Base-by-base conservation (phyloP, 805 yeast genomes). In the Kodamaea hsintzibuensis region DNA sequence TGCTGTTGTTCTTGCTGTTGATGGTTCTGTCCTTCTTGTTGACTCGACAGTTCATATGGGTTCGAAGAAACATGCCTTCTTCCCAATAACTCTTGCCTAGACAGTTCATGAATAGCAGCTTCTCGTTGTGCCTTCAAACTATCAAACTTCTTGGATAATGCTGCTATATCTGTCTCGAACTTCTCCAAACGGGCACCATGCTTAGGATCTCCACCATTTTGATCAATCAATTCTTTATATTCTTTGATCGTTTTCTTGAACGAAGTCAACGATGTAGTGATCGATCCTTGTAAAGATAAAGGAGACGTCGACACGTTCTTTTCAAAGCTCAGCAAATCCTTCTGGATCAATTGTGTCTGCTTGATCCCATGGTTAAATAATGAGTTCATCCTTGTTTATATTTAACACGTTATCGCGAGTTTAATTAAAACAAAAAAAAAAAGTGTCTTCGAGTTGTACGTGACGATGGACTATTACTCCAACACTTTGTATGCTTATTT, bases 351-450 rank as follows among this genome's bases (percentile, higher is more conserved):
- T 62, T 83, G 89, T 30, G 91, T 83, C 70, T 92, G 97, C 69
- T 90, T 91, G 52, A 88, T 78, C 7, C 96, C 97, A 69, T 90
- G 96, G 72, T 90, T 93, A 73, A 87, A 91, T 50, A 92, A 77
- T 25, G 96, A 85, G 72, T 91, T 92, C 98, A 58, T 58, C 35
- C 14, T 38, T 37, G 50, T 51, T 45, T 50, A 45, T 45, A 39
- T 30, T 33, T 39, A 19, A 38, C 49, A 42, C 49, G 46, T 40
- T 40, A 40, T 40, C 18, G 44, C 17, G 44, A 40, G 19, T 16
- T 16, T 17, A 39, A 17, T 19, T 40, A 40, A 16, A 40, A 42
- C 2, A 45, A 7, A n/a, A 5, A 22, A 22, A 22, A n/a, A n/a
- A n/a, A n/a, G n/a, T n/a, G n/a, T n/a, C n/a, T n/a, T n/a, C n/a